phyloP scores from a whole-genome alignment of 345 rosid species.

The Camelina sativa region DNA sequence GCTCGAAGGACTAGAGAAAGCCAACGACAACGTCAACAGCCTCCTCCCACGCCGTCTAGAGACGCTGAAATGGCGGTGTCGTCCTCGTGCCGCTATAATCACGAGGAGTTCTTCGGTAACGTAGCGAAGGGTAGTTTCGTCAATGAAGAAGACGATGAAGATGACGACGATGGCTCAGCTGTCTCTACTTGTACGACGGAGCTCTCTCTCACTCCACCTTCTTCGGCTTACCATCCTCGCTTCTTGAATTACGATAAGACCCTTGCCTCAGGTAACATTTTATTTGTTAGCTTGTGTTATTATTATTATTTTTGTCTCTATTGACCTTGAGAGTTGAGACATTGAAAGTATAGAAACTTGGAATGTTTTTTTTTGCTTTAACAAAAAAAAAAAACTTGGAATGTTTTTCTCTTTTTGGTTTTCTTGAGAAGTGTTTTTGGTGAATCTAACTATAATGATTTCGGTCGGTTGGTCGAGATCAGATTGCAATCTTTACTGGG shows the following conservation, averaged over 20 bases:
- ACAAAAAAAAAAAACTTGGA: neutral
- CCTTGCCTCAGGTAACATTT: constrained; percentile 41
- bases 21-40: constrained; percentile 36
- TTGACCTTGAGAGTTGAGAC: constrained; percentile 33
- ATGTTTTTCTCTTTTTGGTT: constrained; percentile 22
- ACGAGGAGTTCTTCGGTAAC: constrained; percentile 18
- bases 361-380: constrained; percentile 27
- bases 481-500: neutral
- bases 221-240: constrained; percentile 32
- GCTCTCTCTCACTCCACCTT: constrained; percentile 45
- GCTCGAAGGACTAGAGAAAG: constrained; percentile 83
- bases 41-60: constrained; percentile 3
- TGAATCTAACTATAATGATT: constrained; percentile 24
- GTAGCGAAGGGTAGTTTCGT: constrained; percentile 22
- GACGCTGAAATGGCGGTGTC: constrained; percentile 32
- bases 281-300: neutral
- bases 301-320: neutral
- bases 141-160: constrained; percentile 27
- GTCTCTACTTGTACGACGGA: constrained; percentile 45
- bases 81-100: constrained; percentile 26
- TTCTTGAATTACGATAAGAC: constrained; percentile 34
- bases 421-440: constrained; percentile 31
- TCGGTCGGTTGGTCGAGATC: constrained; percentile 35
- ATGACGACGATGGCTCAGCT: constrained; percentile 34
- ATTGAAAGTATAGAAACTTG: constrained; percentile 24